Conservation (phyloP, 1,139 yeast genomes). For the Yamadazyma triangularis region DNA sequence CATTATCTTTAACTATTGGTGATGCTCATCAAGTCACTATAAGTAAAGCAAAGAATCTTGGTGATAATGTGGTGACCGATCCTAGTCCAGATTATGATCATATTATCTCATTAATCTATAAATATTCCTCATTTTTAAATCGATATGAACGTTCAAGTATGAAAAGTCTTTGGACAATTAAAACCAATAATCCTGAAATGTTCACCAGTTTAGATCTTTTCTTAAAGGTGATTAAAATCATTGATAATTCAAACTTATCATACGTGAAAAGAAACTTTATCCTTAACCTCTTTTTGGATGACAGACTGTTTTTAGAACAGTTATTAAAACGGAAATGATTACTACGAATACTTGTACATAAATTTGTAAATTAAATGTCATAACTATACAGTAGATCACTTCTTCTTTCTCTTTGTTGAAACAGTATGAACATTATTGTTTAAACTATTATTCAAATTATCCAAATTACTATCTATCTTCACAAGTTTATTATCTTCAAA, state of each 20-base stretch:
- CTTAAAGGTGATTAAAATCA: constrained; percentile 53
- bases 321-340: neutral
- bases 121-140: constrained; percentile 60
- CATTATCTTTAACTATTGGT: neutral
- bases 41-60: neutral
- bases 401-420: constrained; percentile 9
- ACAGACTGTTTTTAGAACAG: constrained; percentile 55
- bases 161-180: constrained; percentile 54
- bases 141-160: constrained; percentile 66
- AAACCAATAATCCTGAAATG: constrained; percentile 46
- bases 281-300: constrained; percentile 58
- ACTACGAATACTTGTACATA: too few species aligned
- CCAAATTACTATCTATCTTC: constrained; percentile 10
- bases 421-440: constrained; percentile 6
- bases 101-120: constrained; percentile 27
- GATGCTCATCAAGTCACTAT: neutral
- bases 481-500: constrained; percentile 14
- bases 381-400: too few species aligned
- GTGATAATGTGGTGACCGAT: neutral
- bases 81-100: constrained; percentile 6
- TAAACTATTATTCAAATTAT: constrained; percentile 9
- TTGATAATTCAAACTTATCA: constrained; percentile 66
- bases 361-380: too few species aligned
- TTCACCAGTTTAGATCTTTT: constrained; percentile 56
- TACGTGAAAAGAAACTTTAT: constrained; percentile 62